These are phyloP conservation scores for Cercophora sp. DNA, from an alignment of 495 filamentous ascomycete species.

Conservation along the genomic window DNA sequence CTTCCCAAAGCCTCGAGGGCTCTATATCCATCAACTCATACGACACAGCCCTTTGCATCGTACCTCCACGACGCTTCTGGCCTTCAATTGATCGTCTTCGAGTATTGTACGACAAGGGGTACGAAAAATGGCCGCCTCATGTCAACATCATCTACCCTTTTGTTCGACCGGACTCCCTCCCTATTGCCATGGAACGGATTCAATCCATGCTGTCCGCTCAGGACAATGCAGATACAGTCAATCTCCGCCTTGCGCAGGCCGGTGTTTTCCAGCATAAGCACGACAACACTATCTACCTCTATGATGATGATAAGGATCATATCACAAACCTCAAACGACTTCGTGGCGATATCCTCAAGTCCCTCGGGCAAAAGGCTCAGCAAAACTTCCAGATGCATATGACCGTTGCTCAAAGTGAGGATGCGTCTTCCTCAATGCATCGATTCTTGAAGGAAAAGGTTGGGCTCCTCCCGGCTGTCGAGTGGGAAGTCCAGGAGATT, in stretches of 20 bases:
- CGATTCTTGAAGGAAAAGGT: constrained; percentile 45
- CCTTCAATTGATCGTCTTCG: constrained; percentile 44
- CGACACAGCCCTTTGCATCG: constrained; percentile 49
- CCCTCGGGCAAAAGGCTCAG: constrained; percentile 7
- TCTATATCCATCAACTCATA: constrained; percentile 25
- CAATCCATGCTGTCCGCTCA: constrained; percentile 1
- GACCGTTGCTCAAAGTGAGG: constrained; percentile 52
- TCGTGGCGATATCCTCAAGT: constrained; percentile 17
- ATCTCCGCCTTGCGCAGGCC: too few relatives aligned
- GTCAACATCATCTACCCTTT: constrained; percentile 60
- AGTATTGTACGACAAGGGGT: constrained; percentile 51
- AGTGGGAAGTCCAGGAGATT: constrained; percentile 42
- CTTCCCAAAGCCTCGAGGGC: background rate
- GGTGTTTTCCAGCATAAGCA: constrained; percentile 41
- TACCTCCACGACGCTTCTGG: constrained; percentile 43
- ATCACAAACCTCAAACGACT: constrained; percentile 12
- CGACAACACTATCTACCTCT: constrained; percentile 44
- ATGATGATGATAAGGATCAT: constrained; percentile 16
- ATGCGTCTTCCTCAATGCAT: constrained; percentile 28
- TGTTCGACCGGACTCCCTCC: constrained; percentile 31
- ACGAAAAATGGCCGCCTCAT: constrained; percentile 57
- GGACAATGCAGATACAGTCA: too few relatives aligned
- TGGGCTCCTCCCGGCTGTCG: constrained; percentile 29
- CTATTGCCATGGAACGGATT: constrained; percentile 10
- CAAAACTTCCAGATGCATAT: constrained; percentile 40